These are phyloP conservation scores for Halophytophthora polymorphica DNA, from an alignment of 352 stramenopile species.

Conservation along the genomic window DNA sequence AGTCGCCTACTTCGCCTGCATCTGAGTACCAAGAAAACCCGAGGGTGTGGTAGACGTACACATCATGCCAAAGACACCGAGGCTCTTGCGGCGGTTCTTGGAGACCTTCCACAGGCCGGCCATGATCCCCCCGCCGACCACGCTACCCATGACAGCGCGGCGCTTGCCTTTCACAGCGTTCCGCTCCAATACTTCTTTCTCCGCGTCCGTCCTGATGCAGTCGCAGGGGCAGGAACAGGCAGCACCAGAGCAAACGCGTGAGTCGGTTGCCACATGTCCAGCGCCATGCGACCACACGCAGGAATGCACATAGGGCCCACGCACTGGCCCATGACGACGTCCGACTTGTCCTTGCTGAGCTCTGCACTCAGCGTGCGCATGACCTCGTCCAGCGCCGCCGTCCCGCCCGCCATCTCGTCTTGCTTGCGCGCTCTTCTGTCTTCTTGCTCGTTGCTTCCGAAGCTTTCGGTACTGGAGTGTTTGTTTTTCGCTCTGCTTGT, in stretches of 20 bases:
- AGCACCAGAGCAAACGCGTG: background rate
- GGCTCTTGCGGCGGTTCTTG: constrained; percentile 35
- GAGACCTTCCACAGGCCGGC: constrained; percentile 38
- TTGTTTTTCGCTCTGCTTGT: background rate
- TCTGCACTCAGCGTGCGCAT: constrained; percentile 42
- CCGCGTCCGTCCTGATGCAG: constrained; percentile 45
- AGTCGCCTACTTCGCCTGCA: background rate
- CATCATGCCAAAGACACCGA: constrained; percentile 34
- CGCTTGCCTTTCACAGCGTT: constrained; percentile 45
- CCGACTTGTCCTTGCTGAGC: constrained; percentile 40
- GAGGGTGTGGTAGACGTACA: constrained; percentile 23
- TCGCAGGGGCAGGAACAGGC: constrained; percentile 1
- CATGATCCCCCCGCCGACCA: constrained; percentile 32
- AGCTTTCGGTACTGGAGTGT: too few relatives aligned
- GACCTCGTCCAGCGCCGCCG: constrained; percentile 41
- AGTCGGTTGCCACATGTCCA: background rate
- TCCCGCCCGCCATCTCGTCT: constrained; percentile 1
- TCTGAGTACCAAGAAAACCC: background rate
- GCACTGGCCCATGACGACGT: constrained; percentile 54
- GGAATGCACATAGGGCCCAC: constrained; percentile 6
- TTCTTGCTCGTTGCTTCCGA: too few relatives aligned
- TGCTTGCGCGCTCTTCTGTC: background rate
- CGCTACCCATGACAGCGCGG: constrained; percentile 38
- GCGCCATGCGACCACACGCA: background rate
- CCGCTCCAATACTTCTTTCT: constrained; percentile 59